Base-by-base conservation (phyloP, 2,329 filamentous ascomycete species). In the Ciborinia camelliae region DNA sequence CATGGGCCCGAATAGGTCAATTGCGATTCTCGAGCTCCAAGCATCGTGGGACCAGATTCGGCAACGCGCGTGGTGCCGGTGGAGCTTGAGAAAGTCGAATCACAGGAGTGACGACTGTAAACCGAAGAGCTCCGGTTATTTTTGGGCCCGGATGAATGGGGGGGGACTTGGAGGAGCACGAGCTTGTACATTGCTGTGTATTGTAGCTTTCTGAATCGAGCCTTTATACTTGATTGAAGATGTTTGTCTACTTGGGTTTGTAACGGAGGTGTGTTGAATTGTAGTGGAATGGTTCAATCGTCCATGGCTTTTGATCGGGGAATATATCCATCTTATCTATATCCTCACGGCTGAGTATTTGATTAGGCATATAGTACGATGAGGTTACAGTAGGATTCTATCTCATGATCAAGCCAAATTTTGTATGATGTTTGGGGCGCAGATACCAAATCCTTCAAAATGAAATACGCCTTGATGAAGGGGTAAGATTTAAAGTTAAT, bases 351-450 rank as follows among this genome's bases (percentile, higher is more conserved):
- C 57, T 39, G n/a, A 37, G n/a, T 12, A 12, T 10, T 7, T 52
- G 20, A 20, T 30, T 18, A 8, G 39, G 6, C 5, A 50, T 23
- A 10, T 28, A 2, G n/a, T 60, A 50, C 20, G 28, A 64, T 41
- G 23, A 51, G 23, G 53, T 59, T 51, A 43, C 53, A 39, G 26
- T 43, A 59, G 54, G 62, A 51, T 64, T 37, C 20, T 45, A 15
- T 64, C 20, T 26, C 51, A 26, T 23, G 30, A 28, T 41, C 2
- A 59, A 59, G 41, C 43, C 15, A 43, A 41, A 37, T 58, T 63
- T 58, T 57, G 32, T 30, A 47, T 48, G 30, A 35, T 57, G 61
- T 55, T 58, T 63, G 52, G 30, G 61, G 61, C 52, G 61, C 52
- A 63, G 61, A 63, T 50, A 58, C 7, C 32, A 2, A 48, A 47